Base-by-base conservation (phyloP, 2,329 filamentous ascomycete genomes). In the Colletotrichum lentis region DNA sequence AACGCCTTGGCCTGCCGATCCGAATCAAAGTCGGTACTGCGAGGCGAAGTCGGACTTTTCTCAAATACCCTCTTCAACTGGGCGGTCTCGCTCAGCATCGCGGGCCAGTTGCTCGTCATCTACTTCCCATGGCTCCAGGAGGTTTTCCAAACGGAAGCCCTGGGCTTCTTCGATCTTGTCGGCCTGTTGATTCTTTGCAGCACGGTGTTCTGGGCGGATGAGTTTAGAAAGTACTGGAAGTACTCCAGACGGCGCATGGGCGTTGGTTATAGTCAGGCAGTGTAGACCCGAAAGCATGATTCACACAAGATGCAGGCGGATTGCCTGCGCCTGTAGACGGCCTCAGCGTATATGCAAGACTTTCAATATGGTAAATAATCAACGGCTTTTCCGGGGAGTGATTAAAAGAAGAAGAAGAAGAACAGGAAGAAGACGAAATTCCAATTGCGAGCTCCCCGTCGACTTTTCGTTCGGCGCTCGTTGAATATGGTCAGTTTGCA, bases 1-100 rank as follows among this genome's bases (percentile, higher is more conserved):
- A 98, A 99, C 79, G 96, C 96, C 1, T 84, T 99, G 24, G 91
- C 93, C 18, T 99, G 96, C 80, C 92, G 96, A 55, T 96, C 92
- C 8, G 94, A 97, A 76, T 89, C 87, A 70, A 98, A 98, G 78
- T 96, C 92, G 12, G 85, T 99, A 5, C 86, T 99, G 3, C 86
- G 91, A 31, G 95, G 96, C 47, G 94, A 99, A 77, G 85, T 97
- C 58, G 88, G 91, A 10, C 78, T 97, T 14, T 91, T 96, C 65
- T 89, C 90, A 10, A 99, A 99, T 77, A 91, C 89, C 69, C 91
- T 99, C 80, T 99, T 99, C 82, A 98, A 98, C 80, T 97, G 95
- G 84, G 94, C 96, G 0, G 96, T 99, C 2, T 86, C 91, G 10
- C 89, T 96, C 27, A 95, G 91, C 76, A 78, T 99, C 56, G 81